phyloP scores from a whole-genome alignment of 345 rosid species.

The Mangifera indica region DNA sequence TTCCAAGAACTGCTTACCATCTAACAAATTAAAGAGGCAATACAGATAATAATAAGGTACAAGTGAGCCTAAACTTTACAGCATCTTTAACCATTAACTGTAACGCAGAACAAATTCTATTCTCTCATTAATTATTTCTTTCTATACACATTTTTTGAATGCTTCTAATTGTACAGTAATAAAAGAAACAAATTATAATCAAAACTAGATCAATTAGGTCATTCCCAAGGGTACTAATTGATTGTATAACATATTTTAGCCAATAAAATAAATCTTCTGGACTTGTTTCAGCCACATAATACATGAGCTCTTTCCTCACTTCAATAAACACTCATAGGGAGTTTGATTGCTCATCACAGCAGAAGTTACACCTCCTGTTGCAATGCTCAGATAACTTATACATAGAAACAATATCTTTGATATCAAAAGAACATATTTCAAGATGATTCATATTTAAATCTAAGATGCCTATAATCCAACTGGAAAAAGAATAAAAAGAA shows the following conservation, averaged over 20 bases:
- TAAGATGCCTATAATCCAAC: background rate
- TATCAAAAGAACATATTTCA: conserved; percentile 4
- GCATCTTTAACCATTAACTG: background rate
- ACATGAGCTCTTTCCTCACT: background rate
- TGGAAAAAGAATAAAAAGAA: background rate
- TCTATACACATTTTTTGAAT: too few relatives aligned
- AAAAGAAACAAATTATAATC: background rate
- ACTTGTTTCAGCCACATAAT: background rate
- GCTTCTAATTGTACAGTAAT: background rate
- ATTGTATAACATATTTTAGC: background rate
- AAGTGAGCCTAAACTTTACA: background rate
- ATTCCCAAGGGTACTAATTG: background rate
- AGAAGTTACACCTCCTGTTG: background rate
- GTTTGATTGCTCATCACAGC: background rate
- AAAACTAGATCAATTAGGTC: background rate
- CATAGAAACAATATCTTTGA: background rate
- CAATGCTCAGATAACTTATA: background rate
- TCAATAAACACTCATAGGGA: background rate
- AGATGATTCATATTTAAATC: conserved; percentile 7
- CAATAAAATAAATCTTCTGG: background rate
- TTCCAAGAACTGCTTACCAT: background rate
- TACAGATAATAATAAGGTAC: background rate
- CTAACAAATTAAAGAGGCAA: background rate
- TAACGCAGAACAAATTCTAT: too few relatives aligned
- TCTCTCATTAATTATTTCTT: too few relatives aligned